phyloP scores from a whole-genome alignment of 2,329 filamentous ascomycete genomes.

The Hawksworthiomyces lignivorus region DNA sequence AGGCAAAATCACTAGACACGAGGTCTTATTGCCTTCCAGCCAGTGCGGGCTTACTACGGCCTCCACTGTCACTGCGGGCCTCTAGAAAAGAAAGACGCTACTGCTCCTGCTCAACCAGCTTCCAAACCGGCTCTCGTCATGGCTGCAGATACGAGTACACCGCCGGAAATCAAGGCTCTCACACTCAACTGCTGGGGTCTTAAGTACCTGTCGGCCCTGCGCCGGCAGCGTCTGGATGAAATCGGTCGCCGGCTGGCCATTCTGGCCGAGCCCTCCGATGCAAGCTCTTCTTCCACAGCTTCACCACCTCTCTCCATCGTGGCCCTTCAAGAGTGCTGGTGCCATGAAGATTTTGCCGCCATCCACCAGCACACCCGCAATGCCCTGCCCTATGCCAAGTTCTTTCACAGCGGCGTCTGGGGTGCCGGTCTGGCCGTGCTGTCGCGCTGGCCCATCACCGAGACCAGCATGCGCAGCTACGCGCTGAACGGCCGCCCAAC shows the following conservation, averaged over 20 bases:
- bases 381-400: conserved; percentile 83
- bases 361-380: conserved; percentile 65
- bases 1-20: too few species aligned
- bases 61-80: too few species aligned
- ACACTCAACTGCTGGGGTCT: conserved; percentile 97
- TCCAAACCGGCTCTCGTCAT: too few species aligned
- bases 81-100: too few species aligned
- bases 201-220: conserved; percentile 73
- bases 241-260: conserved; percentile 72
- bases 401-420: conserved; percentile 84
- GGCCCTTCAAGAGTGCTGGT: conserved; percentile 61
- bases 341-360: conserved; percentile 65
- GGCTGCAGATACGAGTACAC: too few species aligned
- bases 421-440: conserved; percentile 84
- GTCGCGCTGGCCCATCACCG: conserved; percentile 85
- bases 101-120: too few species aligned
- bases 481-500: conserved; percentile 89
- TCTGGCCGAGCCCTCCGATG: conserved; percentile 57
- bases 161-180: conserved; percentile 64
- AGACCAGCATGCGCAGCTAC: conserved; percentile 79
- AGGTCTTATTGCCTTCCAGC: too few species aligned
- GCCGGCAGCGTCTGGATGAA: conserved; percentile 68
- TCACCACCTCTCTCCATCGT: conserved; percentile 74
- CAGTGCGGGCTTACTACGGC: too few species aligned
- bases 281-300: conserved; percentile 34